Base-by-base conservation (phyloP, 2,329 filamentous ascomycete species). In the Beauveria australis region DNA sequence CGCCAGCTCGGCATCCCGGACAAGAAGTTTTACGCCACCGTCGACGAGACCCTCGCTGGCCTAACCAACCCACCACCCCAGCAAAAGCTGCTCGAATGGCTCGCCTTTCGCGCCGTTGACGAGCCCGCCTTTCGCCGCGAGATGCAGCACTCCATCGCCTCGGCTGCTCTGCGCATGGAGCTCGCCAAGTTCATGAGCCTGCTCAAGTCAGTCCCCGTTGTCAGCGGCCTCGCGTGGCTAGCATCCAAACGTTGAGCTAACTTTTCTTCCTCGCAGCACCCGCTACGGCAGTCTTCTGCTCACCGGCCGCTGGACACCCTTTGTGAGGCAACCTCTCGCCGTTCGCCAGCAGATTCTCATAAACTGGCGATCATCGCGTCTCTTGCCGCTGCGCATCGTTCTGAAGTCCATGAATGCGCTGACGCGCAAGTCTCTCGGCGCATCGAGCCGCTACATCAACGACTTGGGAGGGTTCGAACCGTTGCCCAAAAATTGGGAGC, bases 241-340 rank as follows among this genome's bases (percentile, higher is more conserved):
- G 6, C 51, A 26, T 30, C 3, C 43, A 22, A 37, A 18, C 28
- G 2, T 30, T 24, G 26, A 19, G 24, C 53, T 58, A 33, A 52
- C 19, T 8, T 30, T 53, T 7, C 24, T n/a, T 37, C 22, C 14
- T 28, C 14, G 7, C 70, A 89, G 85, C 63, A 86, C 85, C 24
- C 80, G 83, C 40, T 70, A 80, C 3, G 88, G 88, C 28, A 84
- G 85, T 28, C 72, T 89, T 19, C 70, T 89, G 6, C 75, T 90
- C 52, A 91, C 89, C 0, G 87, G 88, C n/a, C 82, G 85, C 69
- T 78, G 81, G 64, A 82, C 79, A 0, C 83, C 87, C 1, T 72
- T 91, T 51, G 78, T 83, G 58, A 74, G 82, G 56, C 87, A 89
- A 64, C 81, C 88, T 1, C 66, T 85, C 22, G 72, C 79, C 40